A percentile compares a stretch with the other conserved stretches of the same genome.
These are phyloP conservation scores for Scopulariopsis brevicaulis DNA, from an alignment of 2,329 filamentous ascomycete species.

Conservation along the genomic window DNA sequence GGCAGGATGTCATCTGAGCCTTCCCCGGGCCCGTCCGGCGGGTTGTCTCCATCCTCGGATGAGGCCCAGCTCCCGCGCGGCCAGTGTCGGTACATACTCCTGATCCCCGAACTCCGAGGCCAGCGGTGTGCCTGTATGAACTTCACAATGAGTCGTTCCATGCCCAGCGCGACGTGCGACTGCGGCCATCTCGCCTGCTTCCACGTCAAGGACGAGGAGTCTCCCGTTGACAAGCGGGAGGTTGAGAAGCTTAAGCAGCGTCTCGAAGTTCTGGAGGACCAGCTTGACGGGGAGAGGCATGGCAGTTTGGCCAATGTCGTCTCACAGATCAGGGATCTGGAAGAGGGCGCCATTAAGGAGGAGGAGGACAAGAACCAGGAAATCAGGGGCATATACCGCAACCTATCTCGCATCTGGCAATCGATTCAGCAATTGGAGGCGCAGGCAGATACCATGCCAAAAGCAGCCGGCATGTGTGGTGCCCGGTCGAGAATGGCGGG, in stretches of 20 bases:
- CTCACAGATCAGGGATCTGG: constrained; percentile 34
- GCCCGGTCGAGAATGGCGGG: neutral
- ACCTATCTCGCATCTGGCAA: constrained; percentile 42
- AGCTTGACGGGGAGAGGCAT: constrained; percentile 23
- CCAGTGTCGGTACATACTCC: constrained; percentile 47
- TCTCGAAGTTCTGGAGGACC: constrained; percentile 29
- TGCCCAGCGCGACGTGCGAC: constrained; percentile 43
- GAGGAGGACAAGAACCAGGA: constrained; percentile 38
- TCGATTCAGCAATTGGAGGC: constrained; percentile 33
- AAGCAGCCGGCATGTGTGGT: neutral
- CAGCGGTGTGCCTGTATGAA: constrained; percentile 46
- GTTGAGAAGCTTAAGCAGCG: constrained; percentile 35
- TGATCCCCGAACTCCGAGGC: constrained; percentile 43
- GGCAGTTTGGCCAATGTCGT: constrained; percentile 26
- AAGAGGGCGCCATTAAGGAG: constrained; percentile 42
- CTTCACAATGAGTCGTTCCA: constrained; percentile 41
- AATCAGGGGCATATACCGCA: constrained; percentile 41
- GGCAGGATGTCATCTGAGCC: neutral
- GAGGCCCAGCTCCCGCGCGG: constrained; percentile 40
- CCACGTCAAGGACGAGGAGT: constrained; percentile 36
- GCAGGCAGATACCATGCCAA: constrained; percentile 2
- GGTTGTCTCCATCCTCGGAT: constrained; percentile 14
- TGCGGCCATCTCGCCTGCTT: constrained; percentile 51
- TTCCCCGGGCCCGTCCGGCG: neutral
- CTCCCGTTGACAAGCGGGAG: constrained; percentile 30